Evolutionary conservation across 1,139 yeast genomes (phyloP), one percentile per base, ranked within the genome.

Genomic region (Candida sojae): DNA sequence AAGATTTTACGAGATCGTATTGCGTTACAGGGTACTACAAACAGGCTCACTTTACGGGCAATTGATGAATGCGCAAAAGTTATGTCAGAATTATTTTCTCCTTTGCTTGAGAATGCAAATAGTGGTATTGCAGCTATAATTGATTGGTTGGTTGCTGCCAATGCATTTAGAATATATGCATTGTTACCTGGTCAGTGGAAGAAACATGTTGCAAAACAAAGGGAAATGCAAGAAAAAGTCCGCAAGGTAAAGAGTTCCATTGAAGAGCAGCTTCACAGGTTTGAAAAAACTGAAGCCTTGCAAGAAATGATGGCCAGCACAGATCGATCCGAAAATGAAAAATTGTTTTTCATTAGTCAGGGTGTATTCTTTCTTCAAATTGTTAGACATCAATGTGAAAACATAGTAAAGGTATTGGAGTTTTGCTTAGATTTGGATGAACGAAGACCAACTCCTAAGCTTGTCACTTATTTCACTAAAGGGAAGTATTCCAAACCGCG

Each of bases 101-200:
- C 64, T 1, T 53, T 60, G 10, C 39, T 68, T 11, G 61, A 56
- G 4, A 51, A 56, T 1, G 55, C 61, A 6, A 54, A 61, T 28
- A 47, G 38, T 0, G 67, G 62, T 1, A 40, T 69, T 7, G 59
- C 39, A 1, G 53, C 55, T 0, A 46, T 63, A 1, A 46, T 55
- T 11, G 53, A 56, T 12, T 71, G 76, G 76, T 37, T 70, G 2
- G 49, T 46, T 5, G 61, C 63, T 38, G 73, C 75, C 2, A 71
- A 71, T 49, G 54, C 57, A 2, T 71, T 59, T 50, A 54, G 75
- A 40, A 35, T 55, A 11, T 65, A 61, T 48, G 42, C 67, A 2
- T 36, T 57, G 4, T 46, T 61, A 23, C 66, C 66, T 2, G 49
- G 55, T 1, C 29, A 43, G 12, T 48, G 53, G 42, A 40, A 48